Percentiles rank a stretch among this genome's conserved stretches.
Evolutionary conservation across 768 basidiomycete species (phyloP).

Genomic region (Exsudoporus frostii): DNA sequence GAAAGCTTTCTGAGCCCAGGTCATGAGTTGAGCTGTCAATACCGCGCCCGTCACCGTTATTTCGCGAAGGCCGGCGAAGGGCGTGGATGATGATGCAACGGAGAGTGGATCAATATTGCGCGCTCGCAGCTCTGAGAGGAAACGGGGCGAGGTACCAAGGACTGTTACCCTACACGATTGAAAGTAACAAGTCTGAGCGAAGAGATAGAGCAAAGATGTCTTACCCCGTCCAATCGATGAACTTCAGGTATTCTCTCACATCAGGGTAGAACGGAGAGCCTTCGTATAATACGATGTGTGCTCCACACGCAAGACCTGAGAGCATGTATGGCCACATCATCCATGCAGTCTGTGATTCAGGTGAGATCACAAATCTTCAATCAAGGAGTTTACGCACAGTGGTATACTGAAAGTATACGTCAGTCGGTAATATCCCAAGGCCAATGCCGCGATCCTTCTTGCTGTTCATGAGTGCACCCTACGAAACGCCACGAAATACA

Average conservation of each 20-base stretch:
- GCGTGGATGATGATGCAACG: conserved; percentile 13
- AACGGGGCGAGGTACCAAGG: conserved; percentile 59
- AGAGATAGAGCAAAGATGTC: conserved; percentile 5
- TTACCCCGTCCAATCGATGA: conserved; percentile 57
- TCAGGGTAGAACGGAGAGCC: conserved; percentile 69
- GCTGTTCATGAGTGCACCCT: conserved; percentile 74
- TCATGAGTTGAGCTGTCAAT: conserved; percentile 62
- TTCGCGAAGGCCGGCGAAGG: conserved; percentile 53
- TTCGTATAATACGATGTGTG: conserved; percentile 57
- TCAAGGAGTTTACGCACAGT: conserved; percentile 42
- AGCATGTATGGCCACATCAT: conserved; percentile 80
- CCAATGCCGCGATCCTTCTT: conserved; percentile 56
- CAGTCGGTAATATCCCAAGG: conserved; percentile 42
- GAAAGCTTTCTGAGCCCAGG: conserved; percentile 63
- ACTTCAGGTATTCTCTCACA: conserved; percentile 48
- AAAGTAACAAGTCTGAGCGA: not conserved
- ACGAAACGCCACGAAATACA: not conserved
- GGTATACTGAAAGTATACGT: conserved; percentile 72
- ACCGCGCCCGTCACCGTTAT: conserved; percentile 61
- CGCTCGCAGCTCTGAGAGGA: conserved; percentile 59
- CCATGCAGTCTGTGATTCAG: conserved; percentile 58
- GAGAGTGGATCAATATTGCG: conserved; percentile 47
- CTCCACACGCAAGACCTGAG: conserved; percentile 47
- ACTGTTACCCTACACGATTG: conserved; percentile 36
- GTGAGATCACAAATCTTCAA: not conserved